Conservation (phyloP, 208 protist genomes). For the Angomonas deanei region DNA sequence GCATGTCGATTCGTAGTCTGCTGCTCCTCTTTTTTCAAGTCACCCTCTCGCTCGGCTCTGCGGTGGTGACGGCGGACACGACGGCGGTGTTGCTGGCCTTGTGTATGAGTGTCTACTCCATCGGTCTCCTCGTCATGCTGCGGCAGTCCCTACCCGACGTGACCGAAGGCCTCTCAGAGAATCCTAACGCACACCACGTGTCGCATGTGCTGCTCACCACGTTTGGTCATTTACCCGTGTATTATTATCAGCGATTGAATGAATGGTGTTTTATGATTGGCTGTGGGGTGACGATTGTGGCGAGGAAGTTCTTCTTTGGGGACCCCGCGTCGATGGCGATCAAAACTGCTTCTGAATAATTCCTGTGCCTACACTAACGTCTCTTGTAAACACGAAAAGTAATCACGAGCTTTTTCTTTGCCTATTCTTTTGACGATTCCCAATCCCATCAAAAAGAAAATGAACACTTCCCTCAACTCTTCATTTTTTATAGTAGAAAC, state of each 20-base stretch:
- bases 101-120: conserved; percentile 64
- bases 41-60: conserved; percentile 42
- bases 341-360: conserved; percentile 13
- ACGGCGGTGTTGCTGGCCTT: conserved; percentile 54
- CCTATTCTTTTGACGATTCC: not conserved
- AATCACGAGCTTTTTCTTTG: not conserved
- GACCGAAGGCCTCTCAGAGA: not conserved
- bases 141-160: conserved; percentile 29
- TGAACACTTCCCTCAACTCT: too few relatives aligned
- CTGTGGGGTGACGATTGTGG: conserved; percentile 23
- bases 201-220: conserved; percentile 27
- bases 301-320: conserved; percentile 29
- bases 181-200: not conserved
- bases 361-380: too few relatives aligned
- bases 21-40: conserved; percentile 72
- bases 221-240: conserved; percentile 39
- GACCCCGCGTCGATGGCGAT: conserved; percentile 23
- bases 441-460: not conserved
- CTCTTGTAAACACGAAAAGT: too few relatives aligned
- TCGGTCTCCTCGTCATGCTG: conserved; percentile 67
- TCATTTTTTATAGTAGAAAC: not conserved
- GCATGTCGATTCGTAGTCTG: conserved; percentile 67
- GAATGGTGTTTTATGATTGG: conserved; percentile 58
- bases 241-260: conserved; percentile 69
- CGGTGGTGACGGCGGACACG: conserved; percentile 52